phyloP scores from a whole-genome alignment of 1,284 basidiomycete species.

The Cystodermella granulosa region DNA sequence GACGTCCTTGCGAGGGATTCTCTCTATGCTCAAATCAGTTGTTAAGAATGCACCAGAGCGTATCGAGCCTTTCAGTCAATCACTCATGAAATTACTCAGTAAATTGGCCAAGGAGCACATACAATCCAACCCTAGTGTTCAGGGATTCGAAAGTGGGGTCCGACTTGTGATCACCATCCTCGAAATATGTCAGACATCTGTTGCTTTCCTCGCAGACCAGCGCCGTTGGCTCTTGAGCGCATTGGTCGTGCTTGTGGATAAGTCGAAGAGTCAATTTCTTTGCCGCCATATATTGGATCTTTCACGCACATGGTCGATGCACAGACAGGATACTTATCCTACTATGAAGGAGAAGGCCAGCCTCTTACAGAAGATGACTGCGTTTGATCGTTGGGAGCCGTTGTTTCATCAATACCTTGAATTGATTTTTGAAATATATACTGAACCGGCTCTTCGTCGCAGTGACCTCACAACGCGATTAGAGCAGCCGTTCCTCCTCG shows the following conservation, averaged over 20 bases:
- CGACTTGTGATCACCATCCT: conserved; percentile 63
- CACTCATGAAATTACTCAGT: conserved; percentile 80
- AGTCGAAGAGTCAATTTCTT: conserved; percentile 79
- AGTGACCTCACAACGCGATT: conserved; percentile 93
- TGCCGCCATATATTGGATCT: conserved; percentile 87
- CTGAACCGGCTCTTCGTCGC: conserved; percentile 76
- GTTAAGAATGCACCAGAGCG: conserved; percentile 81
- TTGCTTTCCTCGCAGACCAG: conserved; percentile 65
- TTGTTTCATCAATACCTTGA: conserved; percentile 85
- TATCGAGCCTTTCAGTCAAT: conserved; percentile 74
- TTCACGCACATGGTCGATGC: conserved; percentile 83
- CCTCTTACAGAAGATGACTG: conserved; percentile 85
- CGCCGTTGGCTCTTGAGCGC: conserved; percentile 69
- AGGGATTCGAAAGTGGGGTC: conserved; percentile 55
- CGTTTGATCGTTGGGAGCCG: conserved; percentile 75
- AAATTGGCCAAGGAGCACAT: conserved; percentile 89
- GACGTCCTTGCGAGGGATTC: conserved; percentile 70
- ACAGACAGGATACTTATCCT: conserved; percentile 78
- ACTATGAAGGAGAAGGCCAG: conserved; percentile 95
- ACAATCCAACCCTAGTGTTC: conserved; percentile 45
- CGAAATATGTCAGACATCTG: conserved; percentile 66
- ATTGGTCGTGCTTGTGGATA: conserved; percentile 82
- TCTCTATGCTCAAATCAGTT: conserved; percentile 86
- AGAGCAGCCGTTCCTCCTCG: conserved; percentile 90
- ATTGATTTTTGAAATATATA: conserved; percentile 93